Conservation (phyloP, 2,329 filamentous ascomycete species). For the Botrytis squamosa region DNA sequence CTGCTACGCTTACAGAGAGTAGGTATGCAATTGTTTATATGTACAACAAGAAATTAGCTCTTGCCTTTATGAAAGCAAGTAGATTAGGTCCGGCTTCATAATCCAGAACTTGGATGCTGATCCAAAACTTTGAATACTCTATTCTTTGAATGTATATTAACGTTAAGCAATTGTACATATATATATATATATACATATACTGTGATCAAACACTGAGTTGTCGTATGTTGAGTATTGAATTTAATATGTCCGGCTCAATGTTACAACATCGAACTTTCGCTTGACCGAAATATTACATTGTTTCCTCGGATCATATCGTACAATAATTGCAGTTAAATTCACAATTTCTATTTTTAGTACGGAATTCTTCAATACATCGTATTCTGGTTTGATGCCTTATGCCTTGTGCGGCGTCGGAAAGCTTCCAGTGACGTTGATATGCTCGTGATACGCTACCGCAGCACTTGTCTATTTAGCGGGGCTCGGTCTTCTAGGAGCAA, state of each 20-base stretch:
- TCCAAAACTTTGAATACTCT: conserved; percentile 19
- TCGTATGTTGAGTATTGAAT: neutral
- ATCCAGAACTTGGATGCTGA: conserved; percentile 13
- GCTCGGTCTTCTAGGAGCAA: neutral
- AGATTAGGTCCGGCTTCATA: conserved; percentile 30
- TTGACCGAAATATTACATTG: too few species aligned
- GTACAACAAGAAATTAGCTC: conserved; percentile 33
- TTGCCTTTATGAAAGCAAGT: conserved; percentile 26
- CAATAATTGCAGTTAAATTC: neutral
- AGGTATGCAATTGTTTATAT: conserved; percentile 33
- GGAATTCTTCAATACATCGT: neutral
- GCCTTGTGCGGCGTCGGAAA: conserved; percentile 3
- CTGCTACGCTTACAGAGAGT: conserved; percentile 24
- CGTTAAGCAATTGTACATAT: neutral
- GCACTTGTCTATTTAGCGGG: conserved; percentile 13
- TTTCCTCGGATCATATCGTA: too few species aligned
- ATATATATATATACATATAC: neutral
- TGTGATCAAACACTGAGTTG: neutral
- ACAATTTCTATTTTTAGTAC: neutral
- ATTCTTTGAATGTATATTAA: conserved; percentile 6
- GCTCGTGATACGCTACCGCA: neutral
- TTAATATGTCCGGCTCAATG: too few species aligned
- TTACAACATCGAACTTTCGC: neutral
- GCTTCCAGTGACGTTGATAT: conserved; percentile 6
- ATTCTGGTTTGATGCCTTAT: neutral